phyloP scores from a whole-genome alignment of 306 rosid genomes.

The Cicer yamashitae region DNA sequence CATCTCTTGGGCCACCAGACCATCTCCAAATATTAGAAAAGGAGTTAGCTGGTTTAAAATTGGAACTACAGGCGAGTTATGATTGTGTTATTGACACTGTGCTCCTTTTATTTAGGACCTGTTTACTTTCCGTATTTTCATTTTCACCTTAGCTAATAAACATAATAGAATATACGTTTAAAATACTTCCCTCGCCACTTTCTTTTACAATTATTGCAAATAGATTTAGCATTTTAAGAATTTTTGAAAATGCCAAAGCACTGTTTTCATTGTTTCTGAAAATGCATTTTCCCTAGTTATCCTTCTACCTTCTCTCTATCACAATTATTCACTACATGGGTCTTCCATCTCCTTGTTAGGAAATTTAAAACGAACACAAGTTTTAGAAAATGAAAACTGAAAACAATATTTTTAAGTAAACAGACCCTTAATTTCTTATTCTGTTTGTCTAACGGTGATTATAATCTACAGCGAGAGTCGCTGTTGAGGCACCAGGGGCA shows the following conservation, averaged over 20 bases:
- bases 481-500: constrained; percentile 84
- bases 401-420: not conserved
- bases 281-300: not conserved
- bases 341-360: not conserved
- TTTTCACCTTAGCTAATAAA: not conserved
- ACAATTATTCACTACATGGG: not conserved
- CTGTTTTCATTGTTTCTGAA: not conserved
- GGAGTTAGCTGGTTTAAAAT: constrained; percentile 74
- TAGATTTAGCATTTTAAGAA: not conserved
- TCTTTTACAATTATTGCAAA: not conserved
- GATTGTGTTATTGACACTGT: constrained; percentile 36
- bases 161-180: not conserved
- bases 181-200: not conserved
- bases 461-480: constrained; percentile 64
- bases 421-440: constrained; percentile 23
- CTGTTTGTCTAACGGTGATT: constrained; percentile 42
- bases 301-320: not conserved
- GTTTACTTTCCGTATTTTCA: not conserved
- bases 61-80: constrained; percentile 65
- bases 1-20: constrained; percentile 64
- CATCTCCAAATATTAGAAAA: constrained; percentile 71
- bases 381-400: not conserved
- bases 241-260: not conserved
- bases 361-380: not conserved
- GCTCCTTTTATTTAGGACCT: not conserved